Base-by-base conservation (phyloP, 2,329 filamentous ascomycete genomes). In the Sarocladium brachiariae region DNA sequence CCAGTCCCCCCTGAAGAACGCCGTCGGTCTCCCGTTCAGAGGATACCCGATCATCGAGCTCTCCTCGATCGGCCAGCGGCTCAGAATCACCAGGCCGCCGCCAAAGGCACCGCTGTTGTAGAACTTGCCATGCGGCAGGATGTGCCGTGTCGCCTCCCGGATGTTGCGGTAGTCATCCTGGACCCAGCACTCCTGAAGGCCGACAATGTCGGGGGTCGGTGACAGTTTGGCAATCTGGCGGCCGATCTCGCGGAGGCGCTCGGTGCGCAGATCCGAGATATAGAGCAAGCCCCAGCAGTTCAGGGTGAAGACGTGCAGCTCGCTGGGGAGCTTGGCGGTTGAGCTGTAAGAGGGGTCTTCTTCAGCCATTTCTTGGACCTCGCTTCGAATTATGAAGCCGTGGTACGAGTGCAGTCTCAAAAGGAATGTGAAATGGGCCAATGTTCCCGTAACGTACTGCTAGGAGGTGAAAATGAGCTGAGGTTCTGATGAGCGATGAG, bases 201-300 rank as follows among this genome's bases (percentile, higher is more conserved):
- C 89, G 54, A 96, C 89, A 60, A 96, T 91, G 55, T 95, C 79
- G 24, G 91, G 89, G 9, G 77, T 65, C 1, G 87, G 87, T 16
- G 77, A 70, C 52, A 81, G 76, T 51, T 81, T 76, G 37, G 74
- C 67, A 56, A 89, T 86, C 55, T 97, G 78, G 56, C 87, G 86
- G 50, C 89, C 92, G 61, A 97, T 96, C 65, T 95, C 88, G 25
- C 77, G 69, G 48, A 97, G 78, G 38, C 93, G 88, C 59, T 87
- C 84, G 56, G 78, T 73, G 57, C 91, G 88, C 58, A 87, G 80
- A 57, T 84, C 84, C 49, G 91, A 84, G 61, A 97, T 77, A 71
- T 83, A 89, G 62, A 95, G 92, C 54, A 97, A 82, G 49, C 93
- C 93, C 92, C 93, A 97, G 80, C 90, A 96, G 70, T 99, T 99